These are phyloP conservation scores for Boletus austroedulis DNA, from an alignment of 1,284 basidiomycete species.

Conservation along the genomic window DNA sequence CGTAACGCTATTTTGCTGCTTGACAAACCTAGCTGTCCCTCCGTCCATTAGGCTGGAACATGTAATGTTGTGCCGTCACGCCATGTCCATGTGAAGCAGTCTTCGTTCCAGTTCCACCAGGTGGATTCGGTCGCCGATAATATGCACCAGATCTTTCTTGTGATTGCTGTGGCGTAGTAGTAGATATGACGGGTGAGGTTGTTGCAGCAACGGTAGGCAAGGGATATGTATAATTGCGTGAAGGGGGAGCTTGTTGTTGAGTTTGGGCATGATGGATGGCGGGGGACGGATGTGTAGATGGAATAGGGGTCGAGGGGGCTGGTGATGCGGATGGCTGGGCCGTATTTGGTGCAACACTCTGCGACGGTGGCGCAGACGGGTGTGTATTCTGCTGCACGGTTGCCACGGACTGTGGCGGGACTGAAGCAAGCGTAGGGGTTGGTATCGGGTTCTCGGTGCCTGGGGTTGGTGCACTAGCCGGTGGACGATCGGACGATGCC, in stretches of 20 bases:
- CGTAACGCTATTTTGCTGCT: conserved; percentile 1
- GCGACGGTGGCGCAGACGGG: conserved; percentile 20
- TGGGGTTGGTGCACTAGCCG: conserved; percentile 26
- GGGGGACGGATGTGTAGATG: conserved; percentile 32
- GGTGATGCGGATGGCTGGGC: conserved; percentile 31
- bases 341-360: conserved; percentile 21
- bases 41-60: conserved; percentile 45
- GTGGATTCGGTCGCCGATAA: conserved; percentile 40
- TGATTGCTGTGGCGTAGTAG: conserved; percentile 27
- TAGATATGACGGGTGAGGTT: conserved; percentile 40
- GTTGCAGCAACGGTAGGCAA: conserved; percentile 44
- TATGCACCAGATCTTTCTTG: conserved; percentile 34
- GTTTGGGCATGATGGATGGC: conserved; percentile 35
- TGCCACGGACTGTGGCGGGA: conserved; percentile 21
- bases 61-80: conserved; percentile 42
- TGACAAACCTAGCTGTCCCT: conserved; percentile 23
- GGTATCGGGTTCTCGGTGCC: conserved; percentile 23
- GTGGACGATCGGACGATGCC: conserved; percentile 30
- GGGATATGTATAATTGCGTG: conserved; percentile 44
- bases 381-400: conserved; percentile 28
- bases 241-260: conserved; percentile 30
- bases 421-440: conserved; percentile 21
- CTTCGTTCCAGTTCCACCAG: conserved; percentile 30
- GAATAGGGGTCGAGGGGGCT: conserved; percentile 32
- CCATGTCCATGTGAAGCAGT: conserved; percentile 35